A percentile compares a stretch with the other conserved stretches of the same genome.
phyloP scores from a whole-genome alignment of 441 rosid genomes.

The Bruguiera hainesii region DNA sequence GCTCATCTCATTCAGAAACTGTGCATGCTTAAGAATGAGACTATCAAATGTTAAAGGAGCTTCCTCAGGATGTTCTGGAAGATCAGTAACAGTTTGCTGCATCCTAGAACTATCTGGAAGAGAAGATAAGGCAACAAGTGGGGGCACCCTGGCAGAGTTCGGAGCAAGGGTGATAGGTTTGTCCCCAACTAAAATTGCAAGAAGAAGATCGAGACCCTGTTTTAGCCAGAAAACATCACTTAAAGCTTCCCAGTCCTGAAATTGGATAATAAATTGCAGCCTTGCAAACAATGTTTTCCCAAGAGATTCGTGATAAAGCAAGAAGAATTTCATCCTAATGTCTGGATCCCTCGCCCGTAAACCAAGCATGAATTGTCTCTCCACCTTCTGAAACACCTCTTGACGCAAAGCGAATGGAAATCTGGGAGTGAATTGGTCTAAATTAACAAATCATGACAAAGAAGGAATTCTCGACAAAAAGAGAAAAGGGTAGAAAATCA shows the following conservation, averaged over 20 bases:
- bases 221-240: constrained; percentile 99
- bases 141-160: constrained; percentile 85
- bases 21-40: constrained; percentile 79
- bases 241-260: constrained; percentile 98
- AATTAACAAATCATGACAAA: constrained; percentile 17
- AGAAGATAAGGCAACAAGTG: constrained; percentile 54
- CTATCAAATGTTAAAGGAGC: constrained; percentile 67
- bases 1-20: constrained; percentile 78
- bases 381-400: constrained; percentile 95
- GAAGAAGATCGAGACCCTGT: constrained; percentile 98
- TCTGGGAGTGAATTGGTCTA: constrained; percentile 44
- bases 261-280: constrained; percentile 80
- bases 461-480: constrained; percentile 3
- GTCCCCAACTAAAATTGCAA: constrained; percentile 83
- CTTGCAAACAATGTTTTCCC: constrained; percentile 72
- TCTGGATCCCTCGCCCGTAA: constrained; percentile 96
- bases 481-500: constrained; percentile 5
- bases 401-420: constrained; percentile 63
- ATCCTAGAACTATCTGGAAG: constrained; percentile 53
- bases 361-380: constrained; percentile 97
- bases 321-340: constrained; percentile 79
- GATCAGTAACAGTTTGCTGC: constrained; percentile 56
- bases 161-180: constrained; percentile 93
- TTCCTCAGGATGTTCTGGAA: constrained; percentile 65
- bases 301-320: constrained; percentile 82